Conservation (phyloP, 805 yeast species). For the Clavispora santaluciae region DNA sequence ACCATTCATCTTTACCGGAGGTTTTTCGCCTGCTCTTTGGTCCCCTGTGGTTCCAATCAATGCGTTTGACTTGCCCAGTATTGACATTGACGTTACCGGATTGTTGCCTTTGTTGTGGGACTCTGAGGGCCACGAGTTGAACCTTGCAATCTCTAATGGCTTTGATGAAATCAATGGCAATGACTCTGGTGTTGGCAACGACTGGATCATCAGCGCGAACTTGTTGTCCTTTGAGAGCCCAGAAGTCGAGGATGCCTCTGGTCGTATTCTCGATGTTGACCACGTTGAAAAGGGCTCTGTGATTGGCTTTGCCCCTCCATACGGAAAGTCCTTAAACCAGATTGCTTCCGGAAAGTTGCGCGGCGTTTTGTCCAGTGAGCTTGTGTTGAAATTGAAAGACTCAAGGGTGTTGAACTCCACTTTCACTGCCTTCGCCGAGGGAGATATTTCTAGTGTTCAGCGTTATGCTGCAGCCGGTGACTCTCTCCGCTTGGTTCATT, state of each 20-base stretch:
- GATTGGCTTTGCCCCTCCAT: constrained; percentile 36
- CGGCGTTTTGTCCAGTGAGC: constrained; percentile 28
- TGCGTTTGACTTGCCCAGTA: constrained; percentile 69
- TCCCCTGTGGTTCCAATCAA: constrained; percentile 68
- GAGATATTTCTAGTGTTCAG: constrained; percentile 37
- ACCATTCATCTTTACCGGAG: constrained; percentile 78
- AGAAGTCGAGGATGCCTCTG: constrained; percentile 34
- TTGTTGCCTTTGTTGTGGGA: constrained; percentile 66
- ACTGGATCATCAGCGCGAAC: constrained; percentile 60
- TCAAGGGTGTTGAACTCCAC: constrained; percentile 31
- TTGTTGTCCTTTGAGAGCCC: constrained; percentile 50
- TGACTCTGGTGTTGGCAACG: constrained; percentile 35
- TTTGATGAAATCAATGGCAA: constrained; percentile 13
- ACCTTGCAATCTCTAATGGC: constrained; percentile 13
- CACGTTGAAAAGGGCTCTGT: constrained; percentile 20
- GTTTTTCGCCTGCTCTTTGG: constrained; percentile 78
- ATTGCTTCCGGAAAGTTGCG: constrained; percentile 31
- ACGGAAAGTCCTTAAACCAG: constrained; percentile 32
- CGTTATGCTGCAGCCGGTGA: constrained; percentile 36
- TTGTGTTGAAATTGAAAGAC: constrained; percentile 33
- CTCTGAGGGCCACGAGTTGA: constrained; percentile 24
- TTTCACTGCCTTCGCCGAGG: constrained; percentile 22
- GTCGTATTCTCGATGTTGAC: constrained; percentile 26
- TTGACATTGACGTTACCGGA: constrained; percentile 67
- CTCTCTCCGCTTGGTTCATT: constrained; percentile 28